Percentiles rank a stretch among this genome's conserved stretches.
These are phyloP conservation scores for Coelastrella sp. DNA, from an alignment of 139 green algal species.

Conservation along the genomic window DNA sequence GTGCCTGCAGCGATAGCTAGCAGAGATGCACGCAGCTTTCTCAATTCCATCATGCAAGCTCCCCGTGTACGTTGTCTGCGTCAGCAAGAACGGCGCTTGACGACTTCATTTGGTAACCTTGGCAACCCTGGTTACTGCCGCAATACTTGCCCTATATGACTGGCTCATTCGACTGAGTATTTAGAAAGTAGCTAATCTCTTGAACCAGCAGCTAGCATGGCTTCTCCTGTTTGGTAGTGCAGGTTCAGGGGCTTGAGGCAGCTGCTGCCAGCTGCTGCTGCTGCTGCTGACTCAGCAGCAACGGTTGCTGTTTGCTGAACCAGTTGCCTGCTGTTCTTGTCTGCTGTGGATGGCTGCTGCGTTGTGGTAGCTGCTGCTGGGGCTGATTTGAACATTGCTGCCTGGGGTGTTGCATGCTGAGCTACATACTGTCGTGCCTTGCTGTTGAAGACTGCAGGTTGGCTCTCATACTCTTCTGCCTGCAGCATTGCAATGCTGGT, in stretches of 20 bases:
- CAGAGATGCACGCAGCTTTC: too few relatives aligned
- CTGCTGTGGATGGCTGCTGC: conserved; percentile 5
- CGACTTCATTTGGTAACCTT: too few relatives aligned
- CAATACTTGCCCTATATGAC: too few relatives aligned
- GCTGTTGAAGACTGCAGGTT: conserved; percentile 28
- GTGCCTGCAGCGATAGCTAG: too few relatives aligned
- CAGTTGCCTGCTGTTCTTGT: not conserved
- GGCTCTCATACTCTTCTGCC: conserved; percentile 45
- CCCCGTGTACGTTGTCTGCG: too few relatives aligned
- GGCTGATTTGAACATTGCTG: not conserved
- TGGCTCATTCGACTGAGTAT: too few relatives aligned
- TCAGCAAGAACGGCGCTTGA: too few relatives aligned
- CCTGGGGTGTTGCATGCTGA: not conserved
- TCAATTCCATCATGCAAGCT: too few relatives aligned
- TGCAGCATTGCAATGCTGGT: conserved; percentile 5
- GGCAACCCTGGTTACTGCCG: too few relatives aligned
- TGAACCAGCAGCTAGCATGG: too few relatives aligned
- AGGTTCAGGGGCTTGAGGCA: not conserved
- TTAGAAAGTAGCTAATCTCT: too few relatives aligned
- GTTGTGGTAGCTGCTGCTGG: not conserved
- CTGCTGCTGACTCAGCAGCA: conserved; percentile 20
- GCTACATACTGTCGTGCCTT: conserved; percentile 43
- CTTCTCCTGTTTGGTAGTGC: too few relatives aligned
- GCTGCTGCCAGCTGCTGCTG: conserved; percentile 2
- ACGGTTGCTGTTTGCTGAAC: not conserved